phyloP scores from a whole-genome alignment of 2,329 filamentous ascomycete species.

The Phialemoniopsis sp. region DNA sequence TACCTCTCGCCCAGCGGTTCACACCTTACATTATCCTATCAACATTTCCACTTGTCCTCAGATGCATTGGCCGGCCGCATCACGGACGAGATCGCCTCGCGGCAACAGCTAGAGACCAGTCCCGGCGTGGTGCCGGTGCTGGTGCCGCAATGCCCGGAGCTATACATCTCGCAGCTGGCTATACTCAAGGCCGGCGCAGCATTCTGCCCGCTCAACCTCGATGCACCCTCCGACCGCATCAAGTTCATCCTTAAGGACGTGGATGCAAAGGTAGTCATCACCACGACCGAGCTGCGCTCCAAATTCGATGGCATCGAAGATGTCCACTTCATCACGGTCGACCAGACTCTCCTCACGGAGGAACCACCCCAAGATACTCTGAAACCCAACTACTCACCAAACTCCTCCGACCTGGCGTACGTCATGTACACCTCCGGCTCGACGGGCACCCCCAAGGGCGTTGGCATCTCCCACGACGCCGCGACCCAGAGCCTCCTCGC shows the following conservation, averaged over 20 bases:
- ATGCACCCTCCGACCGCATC: conserved; percentile 72
- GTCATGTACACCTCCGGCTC: conserved; percentile 93
- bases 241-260: conserved; percentile 80
- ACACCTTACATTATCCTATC: conserved; percentile 52
- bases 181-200: conserved; percentile 78
- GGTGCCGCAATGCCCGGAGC: conserved; percentile 68
- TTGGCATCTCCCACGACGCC: conserved; percentile 74
- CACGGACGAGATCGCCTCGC: conserved; percentile 16
- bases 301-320: conserved; percentile 23
- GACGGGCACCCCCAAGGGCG: conserved; percentile 85
- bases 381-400: conserved; percentile 5
- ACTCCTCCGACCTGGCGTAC: conserved; percentile 61
- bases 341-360: conserved; percentile 11
- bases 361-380: not conserved
- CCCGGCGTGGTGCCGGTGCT: conserved; percentile 66
- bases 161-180: conserved; percentile 76
- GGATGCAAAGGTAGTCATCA: conserved; percentile 63
- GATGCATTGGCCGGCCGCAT: conserved; percentile 51
- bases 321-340: conserved; percentile 30
- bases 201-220: conserved; percentile 80
- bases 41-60: conserved; percentile 55
- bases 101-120: conserved; percentile 18
- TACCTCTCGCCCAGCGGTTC: conserved; percentile 48
- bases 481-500: conserved; percentile 79
- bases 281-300: conserved; percentile 42